A percentile compares a stretch with the other conserved stretches of the same genome.
These are phyloP conservation scores for Dendrocalamus sinicus DNA, from an alignment of 176 grass and related monocot genomes.

Conservation along the genomic window DNA sequence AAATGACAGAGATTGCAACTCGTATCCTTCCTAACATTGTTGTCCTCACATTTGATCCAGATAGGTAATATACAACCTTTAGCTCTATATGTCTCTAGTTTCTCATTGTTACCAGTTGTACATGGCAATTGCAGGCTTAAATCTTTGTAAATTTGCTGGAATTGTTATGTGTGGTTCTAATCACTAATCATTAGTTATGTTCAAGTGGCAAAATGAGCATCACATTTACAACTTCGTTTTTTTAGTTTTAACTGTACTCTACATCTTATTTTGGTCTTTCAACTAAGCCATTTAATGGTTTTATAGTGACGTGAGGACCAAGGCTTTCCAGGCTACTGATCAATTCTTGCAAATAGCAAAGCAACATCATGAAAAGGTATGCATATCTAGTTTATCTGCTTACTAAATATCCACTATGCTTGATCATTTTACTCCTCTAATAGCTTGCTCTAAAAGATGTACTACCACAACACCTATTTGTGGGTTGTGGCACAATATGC, in stretches of 20 bases:
- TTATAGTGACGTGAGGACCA: slow-evolving; percentile 89
- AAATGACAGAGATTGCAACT: slow-evolving; percentile 96
- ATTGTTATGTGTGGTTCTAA: background rate
- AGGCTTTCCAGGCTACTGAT: slow-evolving; percentile 96
- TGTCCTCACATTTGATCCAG: slow-evolving; percentile 93
- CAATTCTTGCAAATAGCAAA: slow-evolving; percentile 91
- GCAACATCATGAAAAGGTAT: slow-evolving; percentile 92
- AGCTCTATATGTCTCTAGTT: slow-evolving; percentile 25
- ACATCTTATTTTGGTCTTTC: slow-evolving; percentile 19
- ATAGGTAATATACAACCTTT: slow-evolving; percentile 61
- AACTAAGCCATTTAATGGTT: slow-evolving; percentile 35
- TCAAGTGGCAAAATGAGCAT: slow-evolving; percentile 10
- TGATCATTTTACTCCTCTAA: slow-evolving; percentile 5
- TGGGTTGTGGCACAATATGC: slow-evolving; percentile 3
- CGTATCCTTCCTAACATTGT: slow-evolving; percentile 92
- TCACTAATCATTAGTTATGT: background rate
- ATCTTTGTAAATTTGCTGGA: background rate
- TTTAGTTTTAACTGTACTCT: slow-evolving; percentile 26
- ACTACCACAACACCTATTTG: background rate
- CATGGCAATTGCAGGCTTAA: background rate
- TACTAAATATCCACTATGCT: slow-evolving; percentile 25
- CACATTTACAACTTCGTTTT: slow-evolving; percentile 1
- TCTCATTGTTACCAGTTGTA: slow-evolving; percentile 32
- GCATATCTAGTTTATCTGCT: slow-evolving; percentile 33
- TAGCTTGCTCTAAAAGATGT: slow-evolving; percentile 22